Conservation (phyloP, 257 asterid genomes). For the Thymus quinquecostatus region DNA sequence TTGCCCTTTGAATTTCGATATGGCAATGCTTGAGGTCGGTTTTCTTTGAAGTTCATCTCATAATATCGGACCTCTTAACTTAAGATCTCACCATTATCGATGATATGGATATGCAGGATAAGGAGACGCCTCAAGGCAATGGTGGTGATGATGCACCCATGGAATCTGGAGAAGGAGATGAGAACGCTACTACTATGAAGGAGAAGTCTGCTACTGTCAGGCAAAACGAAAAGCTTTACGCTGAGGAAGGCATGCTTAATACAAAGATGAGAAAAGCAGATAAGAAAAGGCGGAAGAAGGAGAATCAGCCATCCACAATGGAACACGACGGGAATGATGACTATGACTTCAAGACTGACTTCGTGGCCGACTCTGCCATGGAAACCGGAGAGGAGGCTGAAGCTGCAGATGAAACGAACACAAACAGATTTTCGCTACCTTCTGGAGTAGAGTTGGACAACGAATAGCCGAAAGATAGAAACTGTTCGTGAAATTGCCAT, state of each 20-base stretch:
- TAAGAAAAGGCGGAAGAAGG: slow-evolving; percentile 69
- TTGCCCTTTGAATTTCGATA: slow-evolving; percentile 66
- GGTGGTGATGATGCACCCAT: slow-evolving; percentile 52
- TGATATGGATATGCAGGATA: slow-evolving; percentile 49
- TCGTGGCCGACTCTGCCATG: slow-evolving; percentile 50
- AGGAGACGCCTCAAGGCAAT: slow-evolving; percentile 35
- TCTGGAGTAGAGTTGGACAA: slow-evolving; percentile 61
- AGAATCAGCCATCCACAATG: slow-evolving; percentile 42
- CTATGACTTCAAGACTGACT: slow-evolving; percentile 79
- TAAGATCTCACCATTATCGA: neutral
- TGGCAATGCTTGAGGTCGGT: slow-evolving; percentile 71
- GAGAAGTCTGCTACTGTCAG: slow-evolving; percentile 45
- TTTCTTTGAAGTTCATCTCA: slow-evolving; percentile 6
- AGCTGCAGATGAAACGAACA: slow-evolving; percentile 15
- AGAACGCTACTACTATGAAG: slow-evolving; percentile 28
- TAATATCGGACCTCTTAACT: neutral
- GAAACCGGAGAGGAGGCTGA: slow-evolving; percentile 43
- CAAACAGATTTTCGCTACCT: slow-evolving; percentile 73
- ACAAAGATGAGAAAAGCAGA: slow-evolving; percentile 70
- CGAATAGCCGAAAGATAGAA: slow-evolving; percentile 30
- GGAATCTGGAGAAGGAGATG: slow-evolving; percentile 60
- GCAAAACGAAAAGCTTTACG: slow-evolving; percentile 83
- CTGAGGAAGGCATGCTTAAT: slow-evolving; percentile 81
- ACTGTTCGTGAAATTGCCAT: neutral
- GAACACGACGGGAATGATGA: slow-evolving; percentile 60